Percentiles rank a stretch among this genome's conserved stretches.
phyloP scores from a whole-genome alignment of 139 green algal species.

The Haematococcus lacustris region DNA sequence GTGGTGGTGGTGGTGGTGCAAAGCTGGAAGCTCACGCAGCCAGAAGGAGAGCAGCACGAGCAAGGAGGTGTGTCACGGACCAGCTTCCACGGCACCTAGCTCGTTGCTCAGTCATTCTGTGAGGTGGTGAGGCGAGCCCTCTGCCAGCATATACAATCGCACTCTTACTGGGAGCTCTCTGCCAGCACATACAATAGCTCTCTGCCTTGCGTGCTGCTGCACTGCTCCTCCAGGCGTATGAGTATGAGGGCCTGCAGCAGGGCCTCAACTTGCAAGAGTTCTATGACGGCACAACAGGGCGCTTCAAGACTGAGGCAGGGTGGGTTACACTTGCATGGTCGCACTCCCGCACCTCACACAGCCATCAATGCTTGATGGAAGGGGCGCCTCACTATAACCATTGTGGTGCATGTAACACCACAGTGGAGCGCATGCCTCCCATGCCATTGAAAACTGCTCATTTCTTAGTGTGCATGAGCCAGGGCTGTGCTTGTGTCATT shows the following conservation, averaged over 20 bases:
- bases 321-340: too few relatives aligned
- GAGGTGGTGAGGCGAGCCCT: background rate
- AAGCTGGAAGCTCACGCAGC: background rate
- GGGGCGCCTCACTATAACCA: too few relatives aligned
- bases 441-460: too few relatives aligned
- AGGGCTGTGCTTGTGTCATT: too few relatives aligned
- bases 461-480: too few relatives aligned
- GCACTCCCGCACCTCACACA: too few relatives aligned
- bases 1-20: background rate
- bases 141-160: background rate
- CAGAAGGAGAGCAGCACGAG: background rate
- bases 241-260: slow-evolving; percentile 74
- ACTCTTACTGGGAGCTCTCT: background rate
- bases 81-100: background rate
- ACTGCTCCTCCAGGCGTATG: slow-evolving; percentile 50
- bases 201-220: background rate
- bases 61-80: background rate
- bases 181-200: background rate
- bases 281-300: slow-evolving; percentile 72
- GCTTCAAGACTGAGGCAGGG: slow-evolving; percentile 66
- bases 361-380: too few relatives aligned
- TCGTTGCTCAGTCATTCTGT: background rate
- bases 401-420: too few relatives aligned
- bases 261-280: slow-evolving; percentile 72
- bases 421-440: too few relatives aligned